These are phyloP conservation scores for Skeletonema marinoi DNA, from an alignment of 108 stramenopile genomes.

Conservation along the genomic window DNA sequence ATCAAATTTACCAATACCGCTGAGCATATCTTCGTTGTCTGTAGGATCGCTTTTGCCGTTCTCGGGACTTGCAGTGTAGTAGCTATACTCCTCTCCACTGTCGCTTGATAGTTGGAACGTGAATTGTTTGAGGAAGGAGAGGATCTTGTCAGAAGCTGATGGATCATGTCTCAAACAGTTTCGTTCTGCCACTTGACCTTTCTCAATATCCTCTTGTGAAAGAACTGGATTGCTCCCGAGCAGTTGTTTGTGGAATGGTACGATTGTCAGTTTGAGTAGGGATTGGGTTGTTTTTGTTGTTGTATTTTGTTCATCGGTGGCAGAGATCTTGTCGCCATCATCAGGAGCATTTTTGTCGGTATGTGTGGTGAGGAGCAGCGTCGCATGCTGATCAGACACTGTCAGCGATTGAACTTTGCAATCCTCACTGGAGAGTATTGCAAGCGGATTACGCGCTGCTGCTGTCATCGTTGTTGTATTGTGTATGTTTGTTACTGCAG, in stretches of 20 bases:
- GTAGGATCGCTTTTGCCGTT: background rate
- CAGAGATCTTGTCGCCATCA: background rate
- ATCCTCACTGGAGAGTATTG: conserved; percentile 13
- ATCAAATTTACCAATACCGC: conserved; percentile 36
- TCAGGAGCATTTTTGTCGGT: background rate
- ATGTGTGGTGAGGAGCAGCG: conserved; percentile 37
- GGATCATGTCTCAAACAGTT: conserved; percentile 30
- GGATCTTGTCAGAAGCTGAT: conserved; percentile 33
- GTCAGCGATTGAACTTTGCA: conserved; percentile 51
- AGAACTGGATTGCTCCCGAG: conserved; percentile 49
- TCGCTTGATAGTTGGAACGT: conserved; percentile 53
- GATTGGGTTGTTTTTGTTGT: conserved; percentile 26
- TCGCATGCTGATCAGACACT: conserved; percentile 58
- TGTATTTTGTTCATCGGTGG: background rate
- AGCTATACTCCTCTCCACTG: conserved; percentile 64
- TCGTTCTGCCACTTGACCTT: conserved; percentile 24
- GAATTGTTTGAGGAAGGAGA: conserved; percentile 46
- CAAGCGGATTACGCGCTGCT: conserved; percentile 8
- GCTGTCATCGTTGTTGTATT: background rate
- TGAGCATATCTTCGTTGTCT: background rate
- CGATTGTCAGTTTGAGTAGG: conserved; percentile 52
- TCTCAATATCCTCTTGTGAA: conserved; percentile 22
- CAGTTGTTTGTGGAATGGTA: conserved; percentile 48
- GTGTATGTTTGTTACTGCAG: too few species aligned
- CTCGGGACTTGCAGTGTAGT: conserved; percentile 47